These are phyloP conservation scores for Cyclostephanos tholiformis DNA, from an alignment of 108 stramenopile genomes.

Conservation along the genomic window DNA sequence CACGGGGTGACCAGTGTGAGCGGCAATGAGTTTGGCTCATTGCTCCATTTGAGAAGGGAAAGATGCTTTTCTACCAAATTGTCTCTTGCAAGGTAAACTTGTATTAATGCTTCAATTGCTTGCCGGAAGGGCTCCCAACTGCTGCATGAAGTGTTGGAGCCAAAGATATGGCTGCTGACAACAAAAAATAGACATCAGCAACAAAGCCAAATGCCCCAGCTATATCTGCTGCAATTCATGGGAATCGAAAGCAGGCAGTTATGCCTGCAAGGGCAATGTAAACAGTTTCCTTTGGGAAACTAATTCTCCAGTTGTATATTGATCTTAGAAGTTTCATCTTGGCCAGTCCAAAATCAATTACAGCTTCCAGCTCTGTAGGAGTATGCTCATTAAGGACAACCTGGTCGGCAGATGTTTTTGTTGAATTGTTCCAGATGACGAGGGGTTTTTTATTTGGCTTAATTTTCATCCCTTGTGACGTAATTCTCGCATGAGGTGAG, in stretches of 20 bases:
- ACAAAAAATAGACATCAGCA: background rate
- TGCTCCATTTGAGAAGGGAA: background rate
- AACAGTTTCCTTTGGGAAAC: background rate
- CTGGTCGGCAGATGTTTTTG: background rate
- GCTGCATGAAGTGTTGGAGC: background rate
- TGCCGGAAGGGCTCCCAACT: conserved; percentile 12
- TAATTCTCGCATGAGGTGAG: no score
- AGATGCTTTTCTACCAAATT: background rate
- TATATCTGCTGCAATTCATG: background rate
- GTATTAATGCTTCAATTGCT: background rate
- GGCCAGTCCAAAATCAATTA: no score
- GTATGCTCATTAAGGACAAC: background rate
- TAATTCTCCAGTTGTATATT: conserved; percentile 4
- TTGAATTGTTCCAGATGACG: background rate
- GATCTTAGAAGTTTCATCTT: background rate
- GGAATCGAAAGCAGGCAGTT: conserved; percentile 10
- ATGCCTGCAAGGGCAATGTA: conserved; percentile 9
- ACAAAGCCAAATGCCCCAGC: conserved; percentile 11
- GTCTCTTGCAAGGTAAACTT: background rate
- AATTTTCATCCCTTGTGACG: no score
- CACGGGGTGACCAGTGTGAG: background rate
- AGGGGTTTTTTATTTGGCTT: no score
- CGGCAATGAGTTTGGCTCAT: background rate
- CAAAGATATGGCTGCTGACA: conserved; percentile 3
- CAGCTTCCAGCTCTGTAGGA: background rate